These are phyloP conservation scores for Candida odintsovae DNA, from an alignment of 805 yeast species.

Conservation along the genomic window DNA sequence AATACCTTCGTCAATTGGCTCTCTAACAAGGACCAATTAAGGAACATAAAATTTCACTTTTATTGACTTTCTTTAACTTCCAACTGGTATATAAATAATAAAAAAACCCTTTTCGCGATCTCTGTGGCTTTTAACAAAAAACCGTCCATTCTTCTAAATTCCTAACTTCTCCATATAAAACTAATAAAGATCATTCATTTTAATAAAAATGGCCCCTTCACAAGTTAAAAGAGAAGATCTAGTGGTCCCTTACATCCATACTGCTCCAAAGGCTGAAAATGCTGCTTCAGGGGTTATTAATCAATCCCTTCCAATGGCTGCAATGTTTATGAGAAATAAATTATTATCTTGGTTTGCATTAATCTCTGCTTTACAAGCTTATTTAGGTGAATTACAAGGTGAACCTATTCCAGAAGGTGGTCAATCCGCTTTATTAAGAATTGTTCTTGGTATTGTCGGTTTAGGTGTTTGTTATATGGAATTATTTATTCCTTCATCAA, in stretches of 20 bases:
- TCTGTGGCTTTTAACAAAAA: neutral
- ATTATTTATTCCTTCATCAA: slow-evolving; percentile 22
- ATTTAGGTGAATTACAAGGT: slow-evolving; percentile 22
- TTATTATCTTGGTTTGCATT: slow-evolving; percentile 50
- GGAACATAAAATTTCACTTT: too few species aligned
- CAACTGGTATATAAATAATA: too few species aligned
- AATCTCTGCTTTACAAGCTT: slow-evolving; percentile 41
- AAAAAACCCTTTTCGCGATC: neutral
- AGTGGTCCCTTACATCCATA: slow-evolving; percentile 37
- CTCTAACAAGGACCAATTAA: too few species aligned
- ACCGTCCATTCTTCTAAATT: neutral
- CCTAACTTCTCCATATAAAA: too few species aligned
- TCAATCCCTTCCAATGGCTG: slow-evolving; percentile 63
- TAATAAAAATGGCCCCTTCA: slow-evolving; percentile 24
- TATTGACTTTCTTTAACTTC: too few species aligned
- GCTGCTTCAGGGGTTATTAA: slow-evolving; percentile 41
- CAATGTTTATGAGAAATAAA: slow-evolving; percentile 54
- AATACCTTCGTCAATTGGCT: too few species aligned
- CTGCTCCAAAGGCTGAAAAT: slow-evolving; percentile 42
- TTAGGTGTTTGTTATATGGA: slow-evolving; percentile 51
- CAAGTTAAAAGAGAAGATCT: slow-evolving; percentile 31
- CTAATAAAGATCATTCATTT: too few species aligned
- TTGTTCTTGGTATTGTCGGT: slow-evolving; percentile 37
- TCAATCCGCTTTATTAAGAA: slow-evolving; percentile 32
- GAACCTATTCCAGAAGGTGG: slow-evolving; percentile 24